phyloP scores from a whole-genome alignment of 495 filamentous ascomycete genomes.

The Apiosordaria backusii region DNA sequence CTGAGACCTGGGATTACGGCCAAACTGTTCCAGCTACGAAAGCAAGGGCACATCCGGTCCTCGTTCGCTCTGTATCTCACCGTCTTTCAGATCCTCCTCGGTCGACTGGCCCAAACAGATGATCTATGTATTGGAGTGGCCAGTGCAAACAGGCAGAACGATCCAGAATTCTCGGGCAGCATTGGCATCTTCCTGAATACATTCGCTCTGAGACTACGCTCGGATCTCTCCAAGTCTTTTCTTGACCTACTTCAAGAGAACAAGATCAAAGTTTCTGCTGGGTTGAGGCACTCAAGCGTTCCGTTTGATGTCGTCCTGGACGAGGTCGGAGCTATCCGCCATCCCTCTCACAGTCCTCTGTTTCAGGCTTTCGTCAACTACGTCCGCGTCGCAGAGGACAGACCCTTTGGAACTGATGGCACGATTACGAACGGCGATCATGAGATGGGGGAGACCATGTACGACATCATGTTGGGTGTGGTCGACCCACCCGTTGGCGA shows the following conservation, averaged over 20 bases:
- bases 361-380: conserved; percentile 26
- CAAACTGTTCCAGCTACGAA: conserved; percentile 13
- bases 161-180: conserved; percentile 8
- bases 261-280: background rate
- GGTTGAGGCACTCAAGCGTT: conserved; percentile 21
- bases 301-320: conserved; percentile 31
- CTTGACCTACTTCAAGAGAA: background rate
- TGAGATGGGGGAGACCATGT: conserved; percentile 24
- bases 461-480: conserved; percentile 32
- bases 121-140: conserved; percentile 46
- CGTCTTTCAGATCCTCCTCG: conserved; percentile 23
- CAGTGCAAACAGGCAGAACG: conserved; percentile 32
- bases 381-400: conserved; percentile 32
- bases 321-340: conserved; percentile 26
- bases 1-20: background rate
- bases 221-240: conserved; percentile 15
- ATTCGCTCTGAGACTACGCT: conserved; percentile 20
- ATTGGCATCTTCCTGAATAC: conserved; percentile 28
- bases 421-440: conserved; percentile 23
- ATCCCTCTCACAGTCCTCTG: conserved; percentile 17
- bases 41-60: conserved; percentile 7
- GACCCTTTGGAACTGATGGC: conserved; percentile 22
- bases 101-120: conserved; percentile 19
- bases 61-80: conserved; percentile 27
- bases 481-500: conserved; percentile 16